A percentile compares a stretch with the other conserved stretches of the same genome.
Conservation (phyloP, 179 eudicot species). For the Heliamphora pulchella region DNA sequence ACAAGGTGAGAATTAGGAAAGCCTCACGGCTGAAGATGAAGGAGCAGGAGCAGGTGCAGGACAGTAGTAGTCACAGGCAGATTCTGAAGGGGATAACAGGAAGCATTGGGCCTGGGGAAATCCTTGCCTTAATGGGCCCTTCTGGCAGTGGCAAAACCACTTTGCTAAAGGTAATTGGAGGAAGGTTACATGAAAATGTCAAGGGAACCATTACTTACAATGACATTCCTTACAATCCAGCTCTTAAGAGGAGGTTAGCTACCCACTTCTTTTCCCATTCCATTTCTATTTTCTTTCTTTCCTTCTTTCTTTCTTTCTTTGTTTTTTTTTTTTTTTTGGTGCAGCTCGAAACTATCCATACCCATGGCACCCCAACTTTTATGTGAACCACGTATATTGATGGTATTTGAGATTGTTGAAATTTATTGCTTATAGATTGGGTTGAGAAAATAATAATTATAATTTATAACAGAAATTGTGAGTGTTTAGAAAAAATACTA, state of each 20-base stretch:
- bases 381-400: too few relatives aligned
- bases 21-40: too few relatives aligned
- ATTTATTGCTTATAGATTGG: too few relatives aligned
- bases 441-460: too few relatives aligned
- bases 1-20: slow-evolving; percentile 46
- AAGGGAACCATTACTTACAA: slow-evolving; percentile 75
- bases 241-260: slow-evolving; percentile 86
- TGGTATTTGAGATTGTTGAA: too few relatives aligned
- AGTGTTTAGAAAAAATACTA: too few relatives aligned
- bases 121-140: slow-evolving; percentile 95
- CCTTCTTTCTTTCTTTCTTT: too few relatives aligned
- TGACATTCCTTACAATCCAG: slow-evolving; percentile 65
- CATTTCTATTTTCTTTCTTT: not conserved
- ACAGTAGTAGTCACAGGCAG: slow-evolving; percentile 57
- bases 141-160: slow-evolving; percentile 99
- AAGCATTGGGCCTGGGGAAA: slow-evolving; percentile 86
- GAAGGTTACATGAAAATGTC: slow-evolving; percentile 76
- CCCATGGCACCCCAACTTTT: too few relatives aligned
- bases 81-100: slow-evolving; percentile 89
- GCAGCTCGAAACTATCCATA: too few relatives aligned
- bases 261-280: not conserved
- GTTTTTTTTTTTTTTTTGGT: too few relatives aligned
- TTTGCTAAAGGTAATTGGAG: slow-evolving; percentile 70
- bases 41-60: too few relatives aligned
- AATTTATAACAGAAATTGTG: too few relatives aligned